These are phyloP conservation scores for Geosmithia putterillii DNA, from an alignment of 2,329 filamentous ascomycete genomes.

Conservation along the genomic window DNA sequence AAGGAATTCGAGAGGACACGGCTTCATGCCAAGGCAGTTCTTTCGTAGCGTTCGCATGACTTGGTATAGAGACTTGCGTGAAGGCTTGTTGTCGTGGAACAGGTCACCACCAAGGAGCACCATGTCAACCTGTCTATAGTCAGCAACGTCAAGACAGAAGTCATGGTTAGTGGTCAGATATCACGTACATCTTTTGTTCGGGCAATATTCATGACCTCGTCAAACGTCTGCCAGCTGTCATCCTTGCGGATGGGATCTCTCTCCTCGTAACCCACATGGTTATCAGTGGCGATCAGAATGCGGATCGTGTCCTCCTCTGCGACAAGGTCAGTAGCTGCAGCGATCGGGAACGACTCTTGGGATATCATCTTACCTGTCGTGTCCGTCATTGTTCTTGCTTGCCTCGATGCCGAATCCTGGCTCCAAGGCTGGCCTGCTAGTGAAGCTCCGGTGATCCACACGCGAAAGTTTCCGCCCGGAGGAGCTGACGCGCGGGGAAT, in stretches of 20 bases:
- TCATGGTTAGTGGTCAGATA: not conserved
- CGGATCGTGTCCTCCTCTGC: slow-evolving; percentile 72
- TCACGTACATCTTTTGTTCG: slow-evolving; percentile 60
- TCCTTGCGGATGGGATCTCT: slow-evolving; percentile 88
- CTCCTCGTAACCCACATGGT: slow-evolving; percentile 95
- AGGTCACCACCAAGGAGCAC: slow-evolving; percentile 87
- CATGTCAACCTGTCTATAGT: slow-evolving; percentile 66
- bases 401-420: not conserved
- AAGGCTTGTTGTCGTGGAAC: slow-evolving; percentile 97
- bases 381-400: slow-evolving; percentile 3
- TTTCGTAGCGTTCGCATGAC: slow-evolving; percentile 90
- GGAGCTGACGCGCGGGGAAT: slow-evolving; percentile 1
- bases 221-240: slow-evolving; percentile 92
- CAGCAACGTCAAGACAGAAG: not conserved
- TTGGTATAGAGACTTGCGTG: slow-evolving; percentile 89
- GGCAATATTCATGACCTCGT: slow-evolving; percentile 87
- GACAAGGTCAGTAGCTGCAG: slow-evolving; percentile 6
- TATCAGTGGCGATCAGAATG: slow-evolving; percentile 89
- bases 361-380: slow-evolving; percentile 2
- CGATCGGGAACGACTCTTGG: not conserved
- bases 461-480: not conserved
- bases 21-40: slow-evolving; percentile 91
- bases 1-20: slow-evolving; percentile 87
- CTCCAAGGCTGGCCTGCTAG: not conserved
- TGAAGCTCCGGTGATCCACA: not conserved